phyloP scores from a whole-genome alignment of 108 stramenopile species.

The Fragilaria radians region DNA sequence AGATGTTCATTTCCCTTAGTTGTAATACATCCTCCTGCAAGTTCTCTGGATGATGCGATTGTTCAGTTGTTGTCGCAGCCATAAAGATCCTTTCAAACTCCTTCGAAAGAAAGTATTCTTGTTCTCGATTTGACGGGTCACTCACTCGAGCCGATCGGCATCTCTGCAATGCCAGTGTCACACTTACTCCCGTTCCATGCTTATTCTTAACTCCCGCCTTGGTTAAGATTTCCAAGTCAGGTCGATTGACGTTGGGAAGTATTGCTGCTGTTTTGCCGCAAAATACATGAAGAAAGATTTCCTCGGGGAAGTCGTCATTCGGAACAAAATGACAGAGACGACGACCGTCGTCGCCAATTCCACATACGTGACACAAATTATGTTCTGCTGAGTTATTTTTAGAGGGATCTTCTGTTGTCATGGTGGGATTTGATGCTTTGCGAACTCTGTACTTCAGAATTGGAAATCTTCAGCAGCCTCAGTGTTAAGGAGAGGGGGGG shows the following conservation, averaged over 20 bases:
- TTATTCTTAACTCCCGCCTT: slow-evolving; percentile 38
- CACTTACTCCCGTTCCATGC: slow-evolving; percentile 31
- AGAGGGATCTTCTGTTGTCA: slow-evolving; percentile 2
- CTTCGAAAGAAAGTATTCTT: slow-evolving; percentile 4
- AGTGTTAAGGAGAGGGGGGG: too few species aligned
- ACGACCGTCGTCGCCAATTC: not conserved
- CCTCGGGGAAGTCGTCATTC: slow-evolving; percentile 6
- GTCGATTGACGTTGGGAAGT: slow-evolving; percentile 16
- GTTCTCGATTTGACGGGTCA: not conserved
- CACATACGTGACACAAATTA: not conserved
- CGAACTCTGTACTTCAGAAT: too few species aligned
- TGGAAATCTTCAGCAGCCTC: too few species aligned
- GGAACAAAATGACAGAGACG: not conserved
- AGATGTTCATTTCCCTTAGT: not conserved
- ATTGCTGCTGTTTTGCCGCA: slow-evolving; percentile 42
- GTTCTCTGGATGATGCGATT: not conserved
- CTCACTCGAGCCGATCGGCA: slow-evolving; percentile 7
- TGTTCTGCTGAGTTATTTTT: not conserved
- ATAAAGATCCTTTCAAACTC: not conserved
- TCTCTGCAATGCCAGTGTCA: slow-evolving; percentile 25
- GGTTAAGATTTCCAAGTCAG: slow-evolving; percentile 38
- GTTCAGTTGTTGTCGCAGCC: not conserved
- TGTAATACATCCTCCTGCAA: not conserved
- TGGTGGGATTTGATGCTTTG: too few species aligned
- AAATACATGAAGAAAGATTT: slow-evolving; percentile 33